phyloP scores from a whole-genome alignment of 2,329 filamentous ascomycete genomes.

The Microsporum audouinii region DNA sequence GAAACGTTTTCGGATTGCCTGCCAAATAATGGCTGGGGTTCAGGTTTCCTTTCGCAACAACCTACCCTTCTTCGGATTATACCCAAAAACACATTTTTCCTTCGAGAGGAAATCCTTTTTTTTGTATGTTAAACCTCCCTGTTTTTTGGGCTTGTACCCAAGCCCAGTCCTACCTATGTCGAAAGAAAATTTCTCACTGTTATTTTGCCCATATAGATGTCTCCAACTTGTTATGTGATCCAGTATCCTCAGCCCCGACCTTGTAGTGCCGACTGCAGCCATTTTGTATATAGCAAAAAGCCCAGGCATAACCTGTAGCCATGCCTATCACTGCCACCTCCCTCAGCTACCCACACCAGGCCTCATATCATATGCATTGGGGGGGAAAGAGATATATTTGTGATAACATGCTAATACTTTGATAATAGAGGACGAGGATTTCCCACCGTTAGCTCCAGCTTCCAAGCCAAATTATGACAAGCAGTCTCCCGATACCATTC shows the following conservation, averaged over 20 bases:
- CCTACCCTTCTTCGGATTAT: conserved; percentile 19
- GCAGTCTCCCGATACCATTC: conserved; percentile 22
- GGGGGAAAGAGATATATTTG: conserved; percentile 4
- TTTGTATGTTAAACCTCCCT: conserved; percentile 43
- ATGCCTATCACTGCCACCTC: background rate
- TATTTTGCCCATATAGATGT: conserved; percentile 32
- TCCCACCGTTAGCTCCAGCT: conserved; percentile 34
- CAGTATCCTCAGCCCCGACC: conserved; percentile 16
- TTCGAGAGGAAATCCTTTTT: conserved; percentile 21
- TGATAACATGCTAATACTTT: conserved; percentile 20
- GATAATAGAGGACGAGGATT: conserved; percentile 33
- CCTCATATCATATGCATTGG: background rate
- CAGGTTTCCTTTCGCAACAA: conserved; percentile 27
- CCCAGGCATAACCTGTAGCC: conserved; percentile 14
- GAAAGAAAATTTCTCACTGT: conserved; percentile 37
- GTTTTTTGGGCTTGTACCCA: conserved; percentile 29
- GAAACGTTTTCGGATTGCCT: conserved; percentile 23
- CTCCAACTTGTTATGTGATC: conserved; percentile 15
- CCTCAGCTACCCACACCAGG: background rate
- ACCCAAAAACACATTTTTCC: conserved; percentile 19
- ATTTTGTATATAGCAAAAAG: conserved; percentile 10
- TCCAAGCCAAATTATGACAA: conserved; percentile 25
- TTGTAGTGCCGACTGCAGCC: conserved; percentile 13
- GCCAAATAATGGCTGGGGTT: conserved; percentile 17
- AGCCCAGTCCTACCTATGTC: conserved; percentile 24